Conservation (phyloP, 257 asterid genomes). For the Eustoma russellianum region DNA sequence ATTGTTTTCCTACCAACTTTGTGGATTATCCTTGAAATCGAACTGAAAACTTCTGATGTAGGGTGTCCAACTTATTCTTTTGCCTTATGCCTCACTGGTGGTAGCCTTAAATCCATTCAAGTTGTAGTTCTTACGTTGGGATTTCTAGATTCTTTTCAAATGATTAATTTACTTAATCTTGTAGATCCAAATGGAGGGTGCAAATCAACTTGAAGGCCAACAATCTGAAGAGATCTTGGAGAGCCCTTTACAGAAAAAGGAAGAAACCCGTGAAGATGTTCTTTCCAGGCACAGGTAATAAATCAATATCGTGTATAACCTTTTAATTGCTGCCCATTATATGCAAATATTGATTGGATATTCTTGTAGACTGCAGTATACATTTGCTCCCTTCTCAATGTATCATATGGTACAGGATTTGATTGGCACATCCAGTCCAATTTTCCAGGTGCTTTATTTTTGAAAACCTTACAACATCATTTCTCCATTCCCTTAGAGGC, state of each 20-base stretch:
- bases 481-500: background rate
- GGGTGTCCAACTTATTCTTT: too few relatives aligned
- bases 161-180: too few relatives aligned
- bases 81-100: too few relatives aligned
- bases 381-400: background rate
- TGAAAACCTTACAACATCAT: background rate
- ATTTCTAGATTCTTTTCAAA: too few relatives aligned
- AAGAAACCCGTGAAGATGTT: constrained; percentile 54
- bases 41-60: too few relatives aligned
- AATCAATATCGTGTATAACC: background rate
- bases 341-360: background rate
- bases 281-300: constrained; percentile 50
- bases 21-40: too few relatives aligned
- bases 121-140: too few relatives aligned
- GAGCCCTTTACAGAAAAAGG: constrained; percentile 23
- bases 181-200: constrained; percentile 34
- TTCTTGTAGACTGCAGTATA: background rate
- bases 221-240: constrained; percentile 28
- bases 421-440: too few relatives aligned
- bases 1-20: too few relatives aligned
- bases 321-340: constrained; percentile 1
- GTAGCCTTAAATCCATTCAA: too few relatives aligned
- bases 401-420: background rate
- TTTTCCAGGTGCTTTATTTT: background rate
- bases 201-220: constrained; percentile 26